A percentile compares a stretch with the other conserved stretches of the same genome.
Conservation (phyloP, 345 rosid species). For the Hypericum androsaemum region DNA sequence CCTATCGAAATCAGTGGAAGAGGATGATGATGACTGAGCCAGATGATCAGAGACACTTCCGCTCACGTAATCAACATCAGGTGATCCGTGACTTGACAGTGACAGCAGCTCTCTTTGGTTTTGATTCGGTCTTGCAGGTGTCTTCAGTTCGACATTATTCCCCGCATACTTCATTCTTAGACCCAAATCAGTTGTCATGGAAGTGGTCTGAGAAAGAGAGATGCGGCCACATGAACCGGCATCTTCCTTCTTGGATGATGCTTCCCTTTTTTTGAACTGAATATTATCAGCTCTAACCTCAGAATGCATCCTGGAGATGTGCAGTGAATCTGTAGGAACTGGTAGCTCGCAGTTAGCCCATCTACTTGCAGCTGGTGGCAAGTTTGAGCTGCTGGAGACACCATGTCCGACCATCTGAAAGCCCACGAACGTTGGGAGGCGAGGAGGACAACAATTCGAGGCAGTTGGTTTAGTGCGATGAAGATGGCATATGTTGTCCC, state of each 20-base stretch:
- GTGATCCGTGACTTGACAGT: conserved; percentile 17
- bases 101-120: conserved; percentile 12
- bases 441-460: conserved; percentile 12
- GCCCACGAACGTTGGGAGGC: conserved; percentile 10
- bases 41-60: conserved; percentile 15
- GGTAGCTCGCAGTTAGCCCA: conserved; percentile 16
- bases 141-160: conserved; percentile 21
- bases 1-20: conserved; percentile 22
- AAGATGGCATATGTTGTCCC: conserved; percentile 35
- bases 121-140: conserved; percentile 15
- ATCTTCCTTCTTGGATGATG: conserved; percentile 22
- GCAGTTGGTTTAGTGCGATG: conserved; percentile 20
- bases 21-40: conserved; percentile 29
- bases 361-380: conserved; percentile 10
- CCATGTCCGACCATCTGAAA: conserved; percentile 22
- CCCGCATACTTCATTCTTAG: conserved; percentile 32
- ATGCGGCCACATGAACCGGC: conserved; percentile 22
- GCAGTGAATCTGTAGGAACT: conserved; percentile 20
- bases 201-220: conserved; percentile 43
- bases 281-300: conserved; percentile 19
- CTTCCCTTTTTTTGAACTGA: conserved; percentile 26
- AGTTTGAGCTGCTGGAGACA: conserved; percentile 11
- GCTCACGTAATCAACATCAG: conserved; percentile 16
- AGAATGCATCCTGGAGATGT: conserved; percentile 13
- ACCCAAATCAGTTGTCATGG: conserved; percentile 49